Base-by-base conservation (phyloP, 768 basidiomycete genomes). In the Suillus ampliporus region DNA sequence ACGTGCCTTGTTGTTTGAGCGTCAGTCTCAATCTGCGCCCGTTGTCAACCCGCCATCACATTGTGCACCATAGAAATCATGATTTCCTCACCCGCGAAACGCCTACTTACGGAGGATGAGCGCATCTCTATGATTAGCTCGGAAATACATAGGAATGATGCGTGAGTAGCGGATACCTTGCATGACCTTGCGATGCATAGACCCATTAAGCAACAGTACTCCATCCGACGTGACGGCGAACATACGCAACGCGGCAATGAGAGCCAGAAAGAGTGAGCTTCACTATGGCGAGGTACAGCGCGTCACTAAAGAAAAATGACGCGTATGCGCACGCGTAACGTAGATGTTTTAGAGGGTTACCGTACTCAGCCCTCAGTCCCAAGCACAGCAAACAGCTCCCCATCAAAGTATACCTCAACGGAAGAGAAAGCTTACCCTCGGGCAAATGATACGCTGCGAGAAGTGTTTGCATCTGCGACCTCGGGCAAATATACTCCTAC, bases 281-380 rank as follows among this genome's bases (percentile, higher is more conserved):
- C 63, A 56, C 58, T 31, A 60, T 56, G 67, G 57, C 43, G 54
- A 46, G 23, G 46, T 50, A 31, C 31, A 58, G 47, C 61, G 15
- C 64, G 60, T 64, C 68, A 64, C 61, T 64, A 61, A 58, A 72
- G 74, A 66, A 71, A 68, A 74, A 71, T 69, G 57, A 72, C 71
- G 63, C 72, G 68, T 58, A 66, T 60, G 66, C 44, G 63, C 60
- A 69, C 70, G 65, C 66, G 62, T 69, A 62, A 59, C 66, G 26
- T 65, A 90, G 88, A 78, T 70, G 89, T 90, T 56, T 78, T 77
- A 23, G 84, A 89, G 73, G 89, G 89, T 60, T 90, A 89, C 78
- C 82, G 56, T 79, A 82, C 57, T 72, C 76, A 64, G 81, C 82
- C 58, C 70, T 66, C 74, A 58, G 68, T 61, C 34, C 64, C 66